Evolutionary conservation across 2,329 filamentous ascomycete species (phyloP).

Genomic region (Biscogniauxia marginata): DNA sequence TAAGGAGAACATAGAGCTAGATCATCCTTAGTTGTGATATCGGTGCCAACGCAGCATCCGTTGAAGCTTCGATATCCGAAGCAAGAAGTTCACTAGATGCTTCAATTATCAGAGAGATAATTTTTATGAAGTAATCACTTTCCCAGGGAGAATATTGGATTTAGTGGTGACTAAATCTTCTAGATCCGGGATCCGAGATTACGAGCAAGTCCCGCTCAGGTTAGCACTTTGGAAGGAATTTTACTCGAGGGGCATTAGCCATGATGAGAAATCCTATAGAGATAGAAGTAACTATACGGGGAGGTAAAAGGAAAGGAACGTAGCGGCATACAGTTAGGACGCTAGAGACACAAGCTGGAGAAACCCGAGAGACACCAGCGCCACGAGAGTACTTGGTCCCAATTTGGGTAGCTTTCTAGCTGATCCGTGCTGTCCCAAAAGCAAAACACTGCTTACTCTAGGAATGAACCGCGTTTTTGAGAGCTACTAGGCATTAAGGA

Average conservation of each 20-base stretch:
- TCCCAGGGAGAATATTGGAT: neutral
- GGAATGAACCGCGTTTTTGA: too few relatives aligned
- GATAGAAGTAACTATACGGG: neutral
- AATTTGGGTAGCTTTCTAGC: neutral
- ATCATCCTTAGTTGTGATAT: neutral
- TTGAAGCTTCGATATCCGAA: neutral
- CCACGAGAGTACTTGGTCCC: constrained; percentile 3
- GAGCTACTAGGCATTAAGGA: neutral
- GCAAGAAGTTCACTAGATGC: neutral
- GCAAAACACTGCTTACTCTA: neutral
- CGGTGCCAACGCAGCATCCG: neutral
- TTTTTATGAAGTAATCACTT: neutral
- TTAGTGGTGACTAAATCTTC: neutral
- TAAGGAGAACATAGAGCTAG: neutral
- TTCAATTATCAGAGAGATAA: neutral
- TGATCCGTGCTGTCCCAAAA: neutral
- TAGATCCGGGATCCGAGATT: neutral
- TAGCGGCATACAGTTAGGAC: neutral
- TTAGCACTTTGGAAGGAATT: neutral
- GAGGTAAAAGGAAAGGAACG: neutral
- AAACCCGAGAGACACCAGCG: constrained; percentile 14
- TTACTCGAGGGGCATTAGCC: neutral
- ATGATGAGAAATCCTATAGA: neutral
- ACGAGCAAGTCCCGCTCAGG: neutral
- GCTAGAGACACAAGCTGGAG: constrained; percentile 2